Base-by-base conservation (phyloP, 2,329 filamentous ascomycete species). In the Alternaria solani region DNA sequence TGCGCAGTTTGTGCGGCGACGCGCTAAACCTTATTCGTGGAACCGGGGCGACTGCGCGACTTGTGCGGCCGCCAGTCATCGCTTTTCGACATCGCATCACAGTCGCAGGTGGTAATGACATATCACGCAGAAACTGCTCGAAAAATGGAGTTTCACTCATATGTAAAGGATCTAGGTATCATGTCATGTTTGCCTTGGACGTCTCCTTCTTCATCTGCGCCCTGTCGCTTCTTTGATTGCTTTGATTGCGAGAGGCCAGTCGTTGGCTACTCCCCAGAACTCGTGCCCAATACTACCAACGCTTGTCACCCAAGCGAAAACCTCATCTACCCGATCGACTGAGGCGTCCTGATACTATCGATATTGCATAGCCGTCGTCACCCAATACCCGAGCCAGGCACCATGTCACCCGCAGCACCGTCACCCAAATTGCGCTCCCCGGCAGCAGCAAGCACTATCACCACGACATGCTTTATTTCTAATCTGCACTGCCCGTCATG, bases 401-500 rank as follows among this genome's bases (percentile, higher is more conserved):
- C 55, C 44, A 71, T 69, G 71, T 65, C 65, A 65, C 55, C 59
- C 46, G 51, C 51, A 7, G 61, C 34, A 41, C 59, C 55, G 47
- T 57, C 26, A 57, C 30, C 56, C 60, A 66, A 42, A 59, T 51
- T 62, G 59, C 67, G 41, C 55, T 51, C 61, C 34, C 57, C 61
- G 26, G 61, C 56, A 44, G 63, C 46, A 55, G 30, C 23, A 20
- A 66, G 63, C 41, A 61, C 62, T 56, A 64, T 70, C 32, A 75
- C 68, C 18, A 89, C 87, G 2, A 89, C 86, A 34, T 87, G 90
- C 71, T 83, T 92, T 62, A 81, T 93, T 67, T 86, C 85, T 63
- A 93, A 93, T 76, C 83, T 93, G n/a, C 91, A 93, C 78, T 93
- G 91, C 79, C 88, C 90, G 14, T 91, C 89, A 61, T 93, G 91